Evolutionary conservation across 2,329 filamentous ascomycete species (phyloP).

Genomic region (Rhinocladiella similis): DNA sequence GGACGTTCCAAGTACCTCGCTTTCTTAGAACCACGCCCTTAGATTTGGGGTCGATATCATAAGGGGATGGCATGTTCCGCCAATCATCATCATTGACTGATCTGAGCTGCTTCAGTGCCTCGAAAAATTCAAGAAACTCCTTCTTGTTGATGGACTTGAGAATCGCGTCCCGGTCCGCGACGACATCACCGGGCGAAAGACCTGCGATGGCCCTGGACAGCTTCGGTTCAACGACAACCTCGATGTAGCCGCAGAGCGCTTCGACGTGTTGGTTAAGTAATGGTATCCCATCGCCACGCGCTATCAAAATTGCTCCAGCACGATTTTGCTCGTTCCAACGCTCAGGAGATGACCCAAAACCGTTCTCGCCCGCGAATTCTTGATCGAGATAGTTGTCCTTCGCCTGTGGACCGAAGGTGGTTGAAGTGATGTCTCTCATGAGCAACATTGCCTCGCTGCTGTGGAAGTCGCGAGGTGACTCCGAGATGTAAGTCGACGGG

Average conservation of each 20-base stretch:
- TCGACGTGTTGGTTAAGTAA: constrained; percentile 4
- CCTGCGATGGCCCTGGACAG: not conserved
- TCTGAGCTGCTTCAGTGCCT: not conserved
- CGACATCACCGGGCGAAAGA: not conserved
- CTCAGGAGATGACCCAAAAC: not conserved
- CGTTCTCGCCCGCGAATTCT: not conserved
- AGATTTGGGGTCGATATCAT: not conserved
- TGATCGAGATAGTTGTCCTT: not conserved
- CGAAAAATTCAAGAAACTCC: constrained; percentile 6
- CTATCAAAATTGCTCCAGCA: not conserved
- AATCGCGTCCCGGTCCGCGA: constrained; percentile 1
- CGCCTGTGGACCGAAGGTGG: not conserved
- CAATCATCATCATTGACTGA: not conserved
- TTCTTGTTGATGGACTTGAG: constrained; percentile 7
- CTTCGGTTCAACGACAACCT: constrained; percentile 4
- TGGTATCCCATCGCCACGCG: constrained; percentile 4
- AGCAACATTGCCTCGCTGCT: not conserved
- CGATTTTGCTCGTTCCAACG: not conserved
- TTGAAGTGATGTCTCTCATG: not conserved
- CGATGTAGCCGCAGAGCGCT: constrained; percentile 8
- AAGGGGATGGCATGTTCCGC: not conserved
- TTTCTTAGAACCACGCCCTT: not conserved
- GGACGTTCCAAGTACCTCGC: no score
- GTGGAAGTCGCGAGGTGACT: no score
- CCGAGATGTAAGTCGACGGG: no score